A percentile compares a stretch with the other conserved stretches of the same genome.
These are phyloP conservation scores for Fomitopsis pulvina DNA, from an alignment of 768 basidiomycete species.

Conservation along the genomic window DNA sequence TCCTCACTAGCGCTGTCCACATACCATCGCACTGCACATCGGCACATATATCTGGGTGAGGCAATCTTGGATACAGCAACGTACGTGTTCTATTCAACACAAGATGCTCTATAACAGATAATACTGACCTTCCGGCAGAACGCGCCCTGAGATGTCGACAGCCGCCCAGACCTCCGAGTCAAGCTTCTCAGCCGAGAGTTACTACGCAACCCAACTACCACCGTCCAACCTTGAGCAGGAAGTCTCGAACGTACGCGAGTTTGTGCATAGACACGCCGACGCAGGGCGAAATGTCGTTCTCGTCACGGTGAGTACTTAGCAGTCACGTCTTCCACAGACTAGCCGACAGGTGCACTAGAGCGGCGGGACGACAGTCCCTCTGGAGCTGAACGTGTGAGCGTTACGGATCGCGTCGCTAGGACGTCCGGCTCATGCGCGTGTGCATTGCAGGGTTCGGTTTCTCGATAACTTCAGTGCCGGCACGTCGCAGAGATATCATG, in stretches of 20 bases:
- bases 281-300: conserved; percentile 77
- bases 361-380: conserved; percentile 94
- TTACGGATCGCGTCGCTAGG: conserved; percentile 2
- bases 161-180: neutral
- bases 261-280: conserved; percentile 60
- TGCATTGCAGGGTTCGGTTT: conserved; percentile 79
- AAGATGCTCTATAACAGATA: too few species aligned
- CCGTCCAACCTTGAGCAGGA: conserved; percentile 70
- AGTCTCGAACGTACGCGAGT: conserved; percentile 55
- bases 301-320: conserved; percentile 68
- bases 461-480: conserved; percentile 98
- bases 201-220: conserved; percentile 83
- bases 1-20: too few species aligned
- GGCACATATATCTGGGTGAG: too few species aligned
- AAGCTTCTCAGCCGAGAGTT: conserved; percentile 78
- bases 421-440: conserved; percentile 16
- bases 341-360: conserved; percentile 46
- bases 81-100: too few species aligned
- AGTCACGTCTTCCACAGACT: conserved; percentile 5
- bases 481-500: conserved; percentile 26
- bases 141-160: conserved; percentile 11
- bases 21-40: too few species aligned
- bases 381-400: conserved; percentile 98
- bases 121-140: too few species aligned
- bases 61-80: too few species aligned